Conservation (phyloP, 2,329 filamentous ascomycete species). For the Cordyceps cicadae region DNA sequence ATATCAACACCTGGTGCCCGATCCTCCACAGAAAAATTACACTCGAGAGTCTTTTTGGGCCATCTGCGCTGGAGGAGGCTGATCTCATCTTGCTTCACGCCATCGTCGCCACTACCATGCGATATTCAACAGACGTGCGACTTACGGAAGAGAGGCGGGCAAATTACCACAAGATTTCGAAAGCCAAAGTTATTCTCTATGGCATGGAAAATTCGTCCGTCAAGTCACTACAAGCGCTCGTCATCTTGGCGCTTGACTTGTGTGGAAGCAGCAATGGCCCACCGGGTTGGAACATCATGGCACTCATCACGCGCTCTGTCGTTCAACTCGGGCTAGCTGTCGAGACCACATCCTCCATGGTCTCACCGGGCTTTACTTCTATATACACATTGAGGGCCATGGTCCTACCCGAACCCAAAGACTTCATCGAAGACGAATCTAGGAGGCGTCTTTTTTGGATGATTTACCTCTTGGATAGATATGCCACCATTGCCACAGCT, state of each 20-base stretch:
- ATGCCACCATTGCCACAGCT: constrained; percentile 82
- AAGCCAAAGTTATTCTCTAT: constrained; percentile 78
- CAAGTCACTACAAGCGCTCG: constrained; percentile 76
- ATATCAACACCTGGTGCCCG: constrained; percentile 78
- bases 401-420: constrained; percentile 71
- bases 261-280: constrained; percentile 83
- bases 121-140: constrained; percentile 70
- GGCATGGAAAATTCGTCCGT: constrained; percentile 86
- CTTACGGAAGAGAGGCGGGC: constrained; percentile 65
- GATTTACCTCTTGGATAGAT: constrained; percentile 83
- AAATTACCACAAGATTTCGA: constrained; percentile 72
- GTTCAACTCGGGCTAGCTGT: constrained; percentile 81
- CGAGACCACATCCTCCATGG: constrained; percentile 69
- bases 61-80: constrained; percentile 66
- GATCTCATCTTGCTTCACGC: constrained; percentile 79
- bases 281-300: constrained; percentile 85
- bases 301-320: constrained; percentile 78
- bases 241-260: constrained; percentile 78
- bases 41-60: constrained; percentile 72
- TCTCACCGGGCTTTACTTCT: constrained; percentile 71
- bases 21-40: constrained; percentile 82
- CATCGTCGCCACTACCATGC: constrained; percentile 79
- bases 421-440: constrained; percentile 86
- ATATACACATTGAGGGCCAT: constrained; percentile 85
- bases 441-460: constrained; percentile 85